Evolutionary conservation across 1,284 basidiomycete species (phyloP), one percentile per base, ranked within the genome.

Genomic region (Coriolopsis trogii): DNA sequence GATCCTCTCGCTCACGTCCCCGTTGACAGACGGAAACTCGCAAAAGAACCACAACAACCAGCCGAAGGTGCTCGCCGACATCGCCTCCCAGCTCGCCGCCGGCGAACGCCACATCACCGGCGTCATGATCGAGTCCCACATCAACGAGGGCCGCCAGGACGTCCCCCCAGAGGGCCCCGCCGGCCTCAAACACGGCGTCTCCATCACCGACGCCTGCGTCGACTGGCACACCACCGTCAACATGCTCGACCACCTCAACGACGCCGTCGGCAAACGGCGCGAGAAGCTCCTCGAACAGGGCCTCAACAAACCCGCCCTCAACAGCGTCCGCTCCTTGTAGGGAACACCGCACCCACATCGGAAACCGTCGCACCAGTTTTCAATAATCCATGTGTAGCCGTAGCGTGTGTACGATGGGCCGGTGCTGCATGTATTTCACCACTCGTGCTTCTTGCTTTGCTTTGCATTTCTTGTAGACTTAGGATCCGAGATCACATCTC

Each of bases 121-220:
- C 55, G 92, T 98, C 60, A 98, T 98, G 95, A 85, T 99, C 68
- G 96, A 99, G 76, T 91, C 87, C 33, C 91, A 98, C 71, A 85
- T 98, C 71, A 88, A 90, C 66, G 89, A 83, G 38, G 94, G 94
- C 16, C 78, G 87, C 58, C 94, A 97, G 74, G 91, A 92, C 62
- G 87, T 92, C 16, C 89, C 91, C 1, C 59, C 77, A 4, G 81
- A 78, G 73, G 65, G 79, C 70, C 34, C 84, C 80, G 12, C 73
- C 23, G 79, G 70, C 12, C 81, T 96, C 64, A 92, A 93, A 73
- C 80, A 89, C 63, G 93, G 93, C 55, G 84, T 96, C 41, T 90
- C 86, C 50, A 95, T 97, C 70, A 96, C 93, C 1, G 93, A 96
- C 64, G 92, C 93, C 1, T 99, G 96, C 70, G 89, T 98, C 44